Conservation (phyloP, 345 rosid species). For the Pelargonium nanum region DNA sequence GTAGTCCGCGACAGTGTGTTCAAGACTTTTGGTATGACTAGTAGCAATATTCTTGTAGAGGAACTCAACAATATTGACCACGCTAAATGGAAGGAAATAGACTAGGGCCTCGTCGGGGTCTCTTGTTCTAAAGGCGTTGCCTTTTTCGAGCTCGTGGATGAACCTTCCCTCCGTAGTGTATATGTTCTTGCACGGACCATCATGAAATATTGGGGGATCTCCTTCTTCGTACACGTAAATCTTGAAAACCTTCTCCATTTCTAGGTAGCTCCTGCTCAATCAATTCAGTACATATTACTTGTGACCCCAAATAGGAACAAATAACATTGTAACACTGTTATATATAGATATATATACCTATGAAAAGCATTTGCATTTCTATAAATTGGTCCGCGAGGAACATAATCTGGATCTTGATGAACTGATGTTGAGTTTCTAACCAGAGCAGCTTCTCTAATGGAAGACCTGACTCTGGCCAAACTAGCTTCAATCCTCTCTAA, state of each 20-base stretch:
- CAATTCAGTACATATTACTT: no score
- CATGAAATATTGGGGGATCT: constrained; percentile 24
- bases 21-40: constrained; percentile 30
- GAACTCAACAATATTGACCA: constrained; percentile 50
- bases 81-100: constrained; percentile 66
- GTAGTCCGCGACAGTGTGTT: constrained; percentile 41
- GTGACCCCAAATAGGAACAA: no score
- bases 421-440: constrained; percentile 18
- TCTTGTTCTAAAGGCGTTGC: constrained; percentile 24
- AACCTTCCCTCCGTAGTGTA: constrained; percentile 29
- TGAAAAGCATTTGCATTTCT: constrained; percentile 34
- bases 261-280: constrained; percentile 25
- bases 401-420: constrained; percentile 20
- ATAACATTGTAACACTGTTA: background rate
- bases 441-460: constrained; percentile 28
- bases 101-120: constrained; percentile 49
- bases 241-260: constrained; percentile 33
- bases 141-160: constrained; percentile 28
- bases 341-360: constrained; percentile 6
- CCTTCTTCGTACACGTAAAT: constrained; percentile 32
- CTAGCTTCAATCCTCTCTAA: constrained; percentile 22
- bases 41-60: constrained; percentile 28
- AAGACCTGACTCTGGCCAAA: constrained; percentile 17
- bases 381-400: constrained; percentile 31
- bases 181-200: constrained; percentile 31